A percentile compares a stretch with the other conserved stretches of the same genome.
Evolutionary conservation across 1,139 yeast genomes (phyloP).

Genomic region (Pichia inconspicua): DNA sequence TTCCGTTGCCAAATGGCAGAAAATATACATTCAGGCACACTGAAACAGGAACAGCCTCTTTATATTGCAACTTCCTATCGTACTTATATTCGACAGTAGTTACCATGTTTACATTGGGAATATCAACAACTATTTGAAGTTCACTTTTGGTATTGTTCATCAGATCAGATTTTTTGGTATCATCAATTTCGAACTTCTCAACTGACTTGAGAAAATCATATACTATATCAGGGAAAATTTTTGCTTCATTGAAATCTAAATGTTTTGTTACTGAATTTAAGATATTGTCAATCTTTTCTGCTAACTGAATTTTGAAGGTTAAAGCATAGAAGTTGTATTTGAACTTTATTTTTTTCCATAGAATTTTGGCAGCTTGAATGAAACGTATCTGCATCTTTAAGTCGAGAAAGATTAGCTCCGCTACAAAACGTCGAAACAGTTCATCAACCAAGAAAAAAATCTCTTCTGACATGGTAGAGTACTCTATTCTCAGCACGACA

Average conservation of each 20-base stretch:
- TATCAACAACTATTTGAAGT: slow-evolving; percentile 41
- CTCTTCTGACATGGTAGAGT: slow-evolving; percentile 41
- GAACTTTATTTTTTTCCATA: slow-evolving; percentile 28
- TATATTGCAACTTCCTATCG: slow-evolving; percentile 35
- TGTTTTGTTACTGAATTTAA: slow-evolving; percentile 3
- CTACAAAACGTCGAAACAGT: slow-evolving; percentile 13
- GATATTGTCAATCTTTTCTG: slow-evolving; percentile 19
- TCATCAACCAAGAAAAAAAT: slow-evolving; percentile 24
- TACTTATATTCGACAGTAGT: slow-evolving; percentile 43
- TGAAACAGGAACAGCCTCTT: slow-evolving; percentile 48
- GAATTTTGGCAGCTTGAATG: slow-evolving; percentile 23
- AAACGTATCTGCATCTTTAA: slow-evolving; percentile 17
- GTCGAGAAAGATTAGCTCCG: not conserved
- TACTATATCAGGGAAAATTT: not conserved
- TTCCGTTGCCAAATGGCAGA: slow-evolving; percentile 8
- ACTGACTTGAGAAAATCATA: not conserved
- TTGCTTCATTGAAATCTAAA: not conserved
- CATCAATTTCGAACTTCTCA: slow-evolving; percentile 6
- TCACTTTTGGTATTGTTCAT: slow-evolving; percentile 14
- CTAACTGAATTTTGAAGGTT: slow-evolving; percentile 25
- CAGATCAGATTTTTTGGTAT: not conserved
- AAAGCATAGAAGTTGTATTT: slow-evolving; percentile 37
- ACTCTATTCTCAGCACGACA: slow-evolving; percentile 38
- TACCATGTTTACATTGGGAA: slow-evolving; percentile 44
- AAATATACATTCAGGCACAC: slow-evolving; percentile 27